phyloP scores from a whole-genome alignment of 2,329 filamentous ascomycete species.

The Epichloe gansuensis region DNA sequence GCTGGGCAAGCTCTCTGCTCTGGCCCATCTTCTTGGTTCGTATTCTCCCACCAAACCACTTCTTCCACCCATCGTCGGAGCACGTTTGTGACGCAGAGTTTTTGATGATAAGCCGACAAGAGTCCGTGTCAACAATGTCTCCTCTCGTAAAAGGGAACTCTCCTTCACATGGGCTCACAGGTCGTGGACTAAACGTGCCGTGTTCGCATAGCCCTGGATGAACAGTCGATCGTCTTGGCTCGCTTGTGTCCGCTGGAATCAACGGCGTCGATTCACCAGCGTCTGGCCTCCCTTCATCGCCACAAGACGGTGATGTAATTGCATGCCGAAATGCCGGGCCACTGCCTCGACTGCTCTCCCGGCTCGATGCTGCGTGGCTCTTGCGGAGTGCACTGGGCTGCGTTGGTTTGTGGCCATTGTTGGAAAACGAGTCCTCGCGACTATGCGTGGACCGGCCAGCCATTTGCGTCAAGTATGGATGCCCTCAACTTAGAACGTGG shows the following conservation, averaged over 20 bases:
- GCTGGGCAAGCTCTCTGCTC: constrained; percentile 57
- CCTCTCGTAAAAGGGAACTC: constrained; percentile 21
- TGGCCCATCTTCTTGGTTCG: constrained; percentile 57
- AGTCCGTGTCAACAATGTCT: constrained; percentile 20
- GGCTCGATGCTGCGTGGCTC: constrained; percentile 24
- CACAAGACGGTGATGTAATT: constrained; percentile 2
- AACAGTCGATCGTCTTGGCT: constrained; percentile 10
- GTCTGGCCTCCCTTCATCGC: constrained; percentile 10
- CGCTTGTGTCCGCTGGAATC: constrained; percentile 16
- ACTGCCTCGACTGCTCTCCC: constrained; percentile 9
- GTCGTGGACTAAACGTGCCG: constrained; percentile 63
- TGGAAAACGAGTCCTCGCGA: constrained; percentile 16
- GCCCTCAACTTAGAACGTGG: background rate
- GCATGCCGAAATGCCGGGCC: constrained; percentile 7
- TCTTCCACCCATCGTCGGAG: constrained; percentile 33
- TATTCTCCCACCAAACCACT: constrained; percentile 37
- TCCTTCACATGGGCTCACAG: constrained; percentile 32
- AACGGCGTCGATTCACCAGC: constrained; percentile 40
- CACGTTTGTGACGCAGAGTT: constrained; percentile 25
- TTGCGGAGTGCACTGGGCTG: constrained; percentile 35
- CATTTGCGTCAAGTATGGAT: constrained; percentile 10
- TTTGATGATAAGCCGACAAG: constrained; percentile 25
- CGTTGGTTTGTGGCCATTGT: constrained; percentile 25
- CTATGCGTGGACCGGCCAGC: constrained; percentile 15
- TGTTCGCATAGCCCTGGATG: constrained; percentile 47